Evolutionary conservation across 345 rosid genomes (phyloP).

Genomic region (Turnera subulata): DNA sequence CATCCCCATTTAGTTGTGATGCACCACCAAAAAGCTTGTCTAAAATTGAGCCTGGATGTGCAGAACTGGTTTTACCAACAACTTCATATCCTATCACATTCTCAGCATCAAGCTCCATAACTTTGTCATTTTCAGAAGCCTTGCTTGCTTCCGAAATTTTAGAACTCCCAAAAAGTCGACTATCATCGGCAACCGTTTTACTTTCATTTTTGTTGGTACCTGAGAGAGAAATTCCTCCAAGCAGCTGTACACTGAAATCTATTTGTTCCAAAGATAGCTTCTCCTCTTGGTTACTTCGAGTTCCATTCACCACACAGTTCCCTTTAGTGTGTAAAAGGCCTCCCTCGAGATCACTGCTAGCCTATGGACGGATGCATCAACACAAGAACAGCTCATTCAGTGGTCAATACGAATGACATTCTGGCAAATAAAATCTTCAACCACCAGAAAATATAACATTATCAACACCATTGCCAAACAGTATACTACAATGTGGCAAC

Average conservation of each 20-base stretch:
- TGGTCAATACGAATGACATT: no score
- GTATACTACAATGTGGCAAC: no score
- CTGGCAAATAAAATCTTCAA: no score
- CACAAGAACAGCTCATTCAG: constrained; percentile 6
- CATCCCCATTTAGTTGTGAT: constrained; percentile 42
- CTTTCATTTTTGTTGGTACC: constrained; percentile 26
- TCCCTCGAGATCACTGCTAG: constrained; percentile 46
- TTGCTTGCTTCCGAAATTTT: constrained; percentile 36
- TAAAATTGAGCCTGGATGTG: constrained; percentile 57
- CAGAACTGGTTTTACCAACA: constrained; percentile 31
- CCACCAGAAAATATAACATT: no score
- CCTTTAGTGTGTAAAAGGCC: constrained; percentile 41
- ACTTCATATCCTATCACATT: constrained; percentile 31
- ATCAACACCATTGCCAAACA: no score
- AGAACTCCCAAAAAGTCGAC: constrained; percentile 30
- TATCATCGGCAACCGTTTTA: constrained; percentile 25
- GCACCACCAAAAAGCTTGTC: constrained; percentile 72
- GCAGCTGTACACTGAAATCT: constrained; percentile 34
- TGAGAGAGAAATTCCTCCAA: constrained; percentile 31
- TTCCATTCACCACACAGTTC: constrained; percentile 27
- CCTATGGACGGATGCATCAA: constrained; percentile 42
- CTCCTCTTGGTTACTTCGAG: constrained; percentile 36
- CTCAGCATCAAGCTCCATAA: constrained; percentile 39
- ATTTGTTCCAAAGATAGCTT: constrained; percentile 29
- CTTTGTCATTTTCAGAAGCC: constrained; percentile 29